Conservation (phyloP, 352 stramenopile genomes). For the Pythium apleroticum region DNA sequence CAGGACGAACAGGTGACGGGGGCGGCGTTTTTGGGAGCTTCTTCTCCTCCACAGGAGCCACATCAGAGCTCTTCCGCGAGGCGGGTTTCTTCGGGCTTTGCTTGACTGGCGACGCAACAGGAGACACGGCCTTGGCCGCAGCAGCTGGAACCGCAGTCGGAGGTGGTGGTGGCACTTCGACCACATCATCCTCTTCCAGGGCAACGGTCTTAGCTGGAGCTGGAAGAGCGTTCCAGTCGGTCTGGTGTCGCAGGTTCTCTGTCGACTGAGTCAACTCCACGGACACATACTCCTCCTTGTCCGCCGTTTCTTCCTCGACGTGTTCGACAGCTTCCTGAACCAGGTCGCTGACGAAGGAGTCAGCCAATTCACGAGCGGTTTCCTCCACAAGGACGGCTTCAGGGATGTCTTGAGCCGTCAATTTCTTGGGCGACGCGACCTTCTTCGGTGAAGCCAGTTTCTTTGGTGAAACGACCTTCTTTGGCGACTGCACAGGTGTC, state of each 20-base stretch:
- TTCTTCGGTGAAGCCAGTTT: conserved; percentile 26
- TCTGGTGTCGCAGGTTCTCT: conserved; percentile 33
- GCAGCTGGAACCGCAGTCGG: background rate
- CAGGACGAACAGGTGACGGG: conserved; percentile 11
- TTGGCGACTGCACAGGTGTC: conserved; percentile 1
- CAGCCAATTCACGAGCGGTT: conserved; percentile 15
- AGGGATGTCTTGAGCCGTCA: conserved; percentile 6
- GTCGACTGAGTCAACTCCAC: conserved; percentile 61
- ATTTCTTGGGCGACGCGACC: conserved; percentile 18
- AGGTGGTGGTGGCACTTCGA: conserved; percentile 14
- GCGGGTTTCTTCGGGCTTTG: conserved; percentile 27
- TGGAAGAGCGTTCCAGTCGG: conserved; percentile 21
- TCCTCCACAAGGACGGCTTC: conserved; percentile 30
- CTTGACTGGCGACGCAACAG: conserved; percentile 12
- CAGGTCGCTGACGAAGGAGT: conserved; percentile 41
- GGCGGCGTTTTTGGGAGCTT: conserved; percentile 22
- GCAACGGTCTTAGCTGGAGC: conserved; percentile 6
- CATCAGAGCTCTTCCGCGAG: conserved; percentile 29
- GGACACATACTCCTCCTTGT: conserved; percentile 69
- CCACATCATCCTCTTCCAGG: conserved; percentile 19
- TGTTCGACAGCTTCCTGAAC: conserved; percentile 48
- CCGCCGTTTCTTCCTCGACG: conserved; percentile 31
- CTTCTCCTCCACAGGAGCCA: conserved; percentile 9
- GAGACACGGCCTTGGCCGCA: conserved; percentile 6
- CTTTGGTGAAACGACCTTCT: conserved; percentile 8